These are phyloP conservation scores for Cryptococcus deneoformans DNA, from an alignment of 1,284 basidiomycete species.

Conservation along the genomic window DNA sequence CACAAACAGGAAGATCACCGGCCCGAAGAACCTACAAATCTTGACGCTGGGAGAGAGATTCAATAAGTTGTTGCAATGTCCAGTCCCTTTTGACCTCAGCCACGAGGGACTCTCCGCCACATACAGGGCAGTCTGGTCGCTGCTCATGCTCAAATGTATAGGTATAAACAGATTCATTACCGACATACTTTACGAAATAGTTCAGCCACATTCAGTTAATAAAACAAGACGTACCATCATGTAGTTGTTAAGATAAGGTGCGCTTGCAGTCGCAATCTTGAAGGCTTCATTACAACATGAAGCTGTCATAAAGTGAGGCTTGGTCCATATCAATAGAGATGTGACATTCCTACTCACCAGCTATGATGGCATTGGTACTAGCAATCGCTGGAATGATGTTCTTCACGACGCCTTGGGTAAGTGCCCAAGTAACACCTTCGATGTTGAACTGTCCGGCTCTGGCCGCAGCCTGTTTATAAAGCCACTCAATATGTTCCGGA, in stretches of 20 bases:
- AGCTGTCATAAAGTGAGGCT: slow-evolving; percentile 54
- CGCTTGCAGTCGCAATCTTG: slow-evolving; percentile 94
- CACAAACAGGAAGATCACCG: not conserved
- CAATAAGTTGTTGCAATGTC: slow-evolving; percentile 81
- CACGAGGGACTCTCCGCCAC: slow-evolving; percentile 82
- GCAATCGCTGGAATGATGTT: slow-evolving; percentile 99
- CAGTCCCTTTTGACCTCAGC: slow-evolving; percentile 64
- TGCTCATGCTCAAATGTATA: slow-evolving; percentile 97
- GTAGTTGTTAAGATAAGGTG: slow-evolving; percentile 95
- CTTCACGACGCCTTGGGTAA: slow-evolving; percentile 99
- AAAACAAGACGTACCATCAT: slow-evolving; percentile 71
- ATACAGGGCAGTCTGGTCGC: slow-evolving; percentile 92
- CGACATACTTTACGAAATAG: slow-evolving; percentile 57
- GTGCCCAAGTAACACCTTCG: slow-evolving; percentile 94
- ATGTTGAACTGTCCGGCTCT: slow-evolving; percentile 94
- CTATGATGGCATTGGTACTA: slow-evolving; percentile 93
- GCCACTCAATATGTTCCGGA: slow-evolving; percentile 94
- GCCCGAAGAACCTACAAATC: slow-evolving; percentile 64
- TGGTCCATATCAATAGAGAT: not conserved
- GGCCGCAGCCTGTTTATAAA: slow-evolving; percentile 72
- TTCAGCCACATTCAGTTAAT: not conserved
- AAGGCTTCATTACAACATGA: slow-evolving; percentile 99
- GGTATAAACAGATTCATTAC: slow-evolving; percentile 95
- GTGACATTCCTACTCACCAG: slow-evolving; percentile 55
- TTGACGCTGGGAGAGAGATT: slow-evolving; percentile 76